These are phyloP conservation scores for Fusarium xyrophilum DNA, from an alignment of 2,329 filamentous ascomycete species.

Conservation along the genomic window DNA sequence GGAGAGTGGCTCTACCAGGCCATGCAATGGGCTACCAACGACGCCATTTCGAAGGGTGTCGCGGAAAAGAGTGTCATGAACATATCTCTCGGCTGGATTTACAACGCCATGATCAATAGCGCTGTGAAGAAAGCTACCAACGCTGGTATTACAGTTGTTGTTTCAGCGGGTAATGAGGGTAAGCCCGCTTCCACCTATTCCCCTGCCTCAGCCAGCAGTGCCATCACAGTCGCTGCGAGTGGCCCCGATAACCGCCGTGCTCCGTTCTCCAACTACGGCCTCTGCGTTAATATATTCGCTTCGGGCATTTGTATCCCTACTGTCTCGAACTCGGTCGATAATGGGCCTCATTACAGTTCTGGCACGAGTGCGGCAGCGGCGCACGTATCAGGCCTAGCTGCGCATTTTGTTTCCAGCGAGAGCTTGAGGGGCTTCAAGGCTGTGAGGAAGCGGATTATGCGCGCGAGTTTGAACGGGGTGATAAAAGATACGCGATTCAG, in stretches of 20 bases:
- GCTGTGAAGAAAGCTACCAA: neutral
- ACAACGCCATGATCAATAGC: neutral
- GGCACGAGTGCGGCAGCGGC: slow-evolving; percentile 9
- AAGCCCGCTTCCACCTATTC: neutral
- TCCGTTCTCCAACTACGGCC: slow-evolving; percentile 1
- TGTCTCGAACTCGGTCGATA: neutral
- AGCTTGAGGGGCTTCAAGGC: neutral
- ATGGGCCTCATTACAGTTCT: fast-evolving
- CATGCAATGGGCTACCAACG: neutral
- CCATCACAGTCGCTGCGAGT: slow-evolving; percentile 12
- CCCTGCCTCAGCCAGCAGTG: neutral
- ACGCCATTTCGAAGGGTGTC: neutral
- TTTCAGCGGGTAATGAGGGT: neutral
- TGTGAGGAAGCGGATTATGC: neutral
- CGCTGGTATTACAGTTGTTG: neutral
- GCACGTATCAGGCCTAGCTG: neutral
- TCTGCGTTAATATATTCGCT: neutral
- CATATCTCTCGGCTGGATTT: fast-evolving
- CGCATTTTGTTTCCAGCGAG: neutral
- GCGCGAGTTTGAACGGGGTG: fast-evolving
- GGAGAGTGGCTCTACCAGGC: neutral
- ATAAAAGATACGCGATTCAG: neutral
- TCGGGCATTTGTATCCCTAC: neutral
- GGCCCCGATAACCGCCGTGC: neutral
- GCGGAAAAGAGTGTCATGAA: neutral